Evolutionary conservation across 2,329 filamentous ascomycete species (phyloP), one percentile per base, ranked within the genome.

Genomic region (Nigrospora sphaerica): DNA sequence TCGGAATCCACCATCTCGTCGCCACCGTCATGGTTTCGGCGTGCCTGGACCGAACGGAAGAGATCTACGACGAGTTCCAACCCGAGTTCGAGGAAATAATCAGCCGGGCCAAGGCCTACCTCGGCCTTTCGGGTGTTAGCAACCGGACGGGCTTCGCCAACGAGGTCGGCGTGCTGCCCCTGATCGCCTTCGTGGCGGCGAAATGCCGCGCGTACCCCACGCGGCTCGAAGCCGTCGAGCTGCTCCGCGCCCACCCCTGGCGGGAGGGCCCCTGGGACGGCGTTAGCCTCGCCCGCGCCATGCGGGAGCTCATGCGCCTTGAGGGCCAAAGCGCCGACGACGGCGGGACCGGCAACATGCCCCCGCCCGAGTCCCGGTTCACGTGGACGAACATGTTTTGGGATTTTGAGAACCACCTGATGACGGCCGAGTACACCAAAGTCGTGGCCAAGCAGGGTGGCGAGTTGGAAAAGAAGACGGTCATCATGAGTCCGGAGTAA

Each of bases 191-290:
- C 46, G 44, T 58, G 5, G 53, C 48, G 32, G 45, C 52, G 16
- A 60, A 56, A 49, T 60, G 58, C 43, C 53, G 58, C 12, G 46
- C 42, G 6, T 49, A 44, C 3, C 34, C 46, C 3, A 44, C 57
- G 10, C 47, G 58, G 7, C 16, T 42, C 12, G 45, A 52, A 31
- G 58, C 49, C 0, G 45, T 59, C 17, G 47, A 48, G 6, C 45
- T 60, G 28, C 33, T 59, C 19, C 16, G 44, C 34, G 11, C 33
- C 2, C 44, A 32, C 33, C 45, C 50, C 36, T 53, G 53, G 51
- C 57, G 58, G 12, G 58, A 60, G 39, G 54, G 56, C 2, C 49
- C 44, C 19, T 60, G 57, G 58, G 57, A 60, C 44, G 52, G 54
- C 43, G 45, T 46, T 36, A 56, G 51, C 34, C 42, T 58, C 9